Base-by-base conservation (phyloP, 2,329 filamentous ascomycete species). In the Cladosporium sp. region DNA sequence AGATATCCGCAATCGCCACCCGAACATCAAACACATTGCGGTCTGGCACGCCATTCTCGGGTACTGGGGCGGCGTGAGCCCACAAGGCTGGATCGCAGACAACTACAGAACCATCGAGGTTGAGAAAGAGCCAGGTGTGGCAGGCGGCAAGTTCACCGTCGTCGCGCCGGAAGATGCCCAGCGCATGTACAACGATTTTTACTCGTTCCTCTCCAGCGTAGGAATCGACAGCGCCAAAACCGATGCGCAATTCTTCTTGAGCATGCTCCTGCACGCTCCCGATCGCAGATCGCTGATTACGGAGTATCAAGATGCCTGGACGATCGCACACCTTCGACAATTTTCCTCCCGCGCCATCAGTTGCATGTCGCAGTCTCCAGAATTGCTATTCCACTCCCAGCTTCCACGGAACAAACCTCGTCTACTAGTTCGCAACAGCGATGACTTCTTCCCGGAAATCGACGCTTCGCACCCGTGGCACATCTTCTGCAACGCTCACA, bases 331-430 rank as follows among this genome's bases (percentile, higher is more conserved):
- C 7, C 77, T 95, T 7, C 84, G 85, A 9, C 80, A 95, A 64
- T 93, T 99, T 63, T 80, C 82, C 59, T 82, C 79, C 43, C 86
- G 84, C 59, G 82, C 84, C 4, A 95, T 96, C 44, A 92, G 88
- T 3, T 97, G 93, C 82, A 97, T 97, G 91, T 93, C 90, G 0
- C 88, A 93, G 67, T 80, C 85, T 2, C 93, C 93, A 0, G 86
- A 91, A 51, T 84, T 92, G 15, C 75, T 97, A 9, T 96, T 96
- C 70, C 83, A 90, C 64, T 86, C 85, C 1, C 88, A 95, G 59
- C 73, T 96, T 19, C 87, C 87, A 1, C 80, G 76, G n/a, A 88
- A 86, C 64, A 83, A 83, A 43, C 88, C 88, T 0, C 75, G 82
- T 0, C 77, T 95, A 19, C 74, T 91, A 0, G 80, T 90, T n/a